A percentile compares a stretch with the other conserved stretches of the same genome.
phyloP scores from a whole-genome alignment of 1,284 basidiomycete species.

The Cerioporus squamosus region DNA sequence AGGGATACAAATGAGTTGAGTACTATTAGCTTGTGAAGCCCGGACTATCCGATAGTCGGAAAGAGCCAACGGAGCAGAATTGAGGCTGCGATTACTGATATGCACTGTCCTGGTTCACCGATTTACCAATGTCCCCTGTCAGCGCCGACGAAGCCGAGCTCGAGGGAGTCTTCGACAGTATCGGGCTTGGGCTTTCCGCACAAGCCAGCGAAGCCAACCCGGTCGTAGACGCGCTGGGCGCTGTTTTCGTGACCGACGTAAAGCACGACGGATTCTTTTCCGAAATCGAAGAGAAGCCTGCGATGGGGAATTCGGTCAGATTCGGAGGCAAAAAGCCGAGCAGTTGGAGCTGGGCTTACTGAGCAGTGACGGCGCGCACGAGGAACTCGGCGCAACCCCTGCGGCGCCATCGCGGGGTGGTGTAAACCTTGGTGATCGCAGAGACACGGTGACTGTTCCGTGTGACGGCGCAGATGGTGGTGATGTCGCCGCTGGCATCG shows the following conservation, averaged over 20 bases:
- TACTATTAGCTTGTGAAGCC: neutral
- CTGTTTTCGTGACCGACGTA: conserved; percentile 53
- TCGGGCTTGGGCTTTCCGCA: conserved; percentile 43
- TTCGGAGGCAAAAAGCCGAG: neutral
- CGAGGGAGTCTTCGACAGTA: conserved; percentile 46
- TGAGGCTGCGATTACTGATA: neutral
- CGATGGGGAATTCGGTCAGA: conserved; percentile 6
- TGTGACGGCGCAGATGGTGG: conserved; percentile 53
- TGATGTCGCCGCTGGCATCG: conserved; percentile 43
- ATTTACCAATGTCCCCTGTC: conserved; percentile 49
- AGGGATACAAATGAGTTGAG: conserved; percentile 7
- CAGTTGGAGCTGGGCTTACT: conserved; percentile 29
- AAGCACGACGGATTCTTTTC: conserved; percentile 47
- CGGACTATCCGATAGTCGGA: neutral
- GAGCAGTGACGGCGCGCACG: conserved; percentile 46
- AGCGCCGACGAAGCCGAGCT: conserved; percentile 48
- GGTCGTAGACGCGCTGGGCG: conserved; percentile 52
- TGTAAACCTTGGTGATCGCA: conserved; percentile 57
- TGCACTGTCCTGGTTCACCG: neutral
- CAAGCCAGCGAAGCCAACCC: conserved; percentile 50
- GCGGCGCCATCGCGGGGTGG: conserved; percentile 45
- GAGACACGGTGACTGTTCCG: conserved; percentile 47
- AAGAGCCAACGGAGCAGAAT: neutral
- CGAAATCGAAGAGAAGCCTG: conserved; percentile 40
- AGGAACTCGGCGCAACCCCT: conserved; percentile 50